Percentiles rank a stretch among this genome's conserved stretches.
phyloP scores from a whole-genome alignment of 352 stramenopile genomes.

The Globisporangium middletonii region DNA sequence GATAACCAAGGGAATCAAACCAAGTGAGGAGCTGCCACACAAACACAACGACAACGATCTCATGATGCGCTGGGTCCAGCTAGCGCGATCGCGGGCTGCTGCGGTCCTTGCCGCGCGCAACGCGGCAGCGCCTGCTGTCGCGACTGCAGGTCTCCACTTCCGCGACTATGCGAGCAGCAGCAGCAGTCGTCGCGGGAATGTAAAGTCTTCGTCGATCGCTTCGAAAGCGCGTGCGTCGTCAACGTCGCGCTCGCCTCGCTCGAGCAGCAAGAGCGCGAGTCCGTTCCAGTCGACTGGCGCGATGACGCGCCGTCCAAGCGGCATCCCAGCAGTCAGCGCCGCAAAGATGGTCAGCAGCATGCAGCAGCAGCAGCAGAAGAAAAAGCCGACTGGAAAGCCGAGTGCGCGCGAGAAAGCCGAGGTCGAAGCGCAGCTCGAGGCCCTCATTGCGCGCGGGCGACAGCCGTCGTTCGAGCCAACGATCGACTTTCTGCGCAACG shows the following conservation, averaged over 20 bases:
- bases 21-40: not conserved
- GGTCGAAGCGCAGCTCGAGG: slow-evolving; percentile 26
- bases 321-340: slow-evolving; percentile 7
- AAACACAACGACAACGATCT: too few relatives aligned
- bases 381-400: slow-evolving; percentile 4
- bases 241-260: not conserved
- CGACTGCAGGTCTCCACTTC: not conserved
- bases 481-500: slow-evolving; percentile 43
- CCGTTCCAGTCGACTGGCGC: slow-evolving; percentile 2
- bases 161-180: slow-evolving; percentile 1
- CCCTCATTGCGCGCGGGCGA: slow-evolving; percentile 29
- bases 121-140: too few relatives aligned
- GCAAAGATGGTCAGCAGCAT: slow-evolving; percentile 10
- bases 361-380: slow-evolving; percentile 2
- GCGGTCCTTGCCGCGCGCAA: not conserved
- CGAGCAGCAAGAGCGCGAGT: not conserved
- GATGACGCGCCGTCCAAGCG: slow-evolving; percentile 3
- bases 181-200: not conserved
- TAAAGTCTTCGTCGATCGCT: not conserved
- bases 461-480: slow-evolving; percentile 28
- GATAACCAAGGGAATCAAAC: not conserved
- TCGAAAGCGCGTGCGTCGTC: not conserved
- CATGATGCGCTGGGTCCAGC: too few relatives aligned
- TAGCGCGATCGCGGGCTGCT: too few relatives aligned
- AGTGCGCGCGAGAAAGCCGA: slow-evolving; percentile 14